A percentile compares a stretch with the other conserved stretches of the same genome.
phyloP scores from a whole-genome alignment of 1,139 yeast genomes.

The Saccharomyces hybrid region DNA sequence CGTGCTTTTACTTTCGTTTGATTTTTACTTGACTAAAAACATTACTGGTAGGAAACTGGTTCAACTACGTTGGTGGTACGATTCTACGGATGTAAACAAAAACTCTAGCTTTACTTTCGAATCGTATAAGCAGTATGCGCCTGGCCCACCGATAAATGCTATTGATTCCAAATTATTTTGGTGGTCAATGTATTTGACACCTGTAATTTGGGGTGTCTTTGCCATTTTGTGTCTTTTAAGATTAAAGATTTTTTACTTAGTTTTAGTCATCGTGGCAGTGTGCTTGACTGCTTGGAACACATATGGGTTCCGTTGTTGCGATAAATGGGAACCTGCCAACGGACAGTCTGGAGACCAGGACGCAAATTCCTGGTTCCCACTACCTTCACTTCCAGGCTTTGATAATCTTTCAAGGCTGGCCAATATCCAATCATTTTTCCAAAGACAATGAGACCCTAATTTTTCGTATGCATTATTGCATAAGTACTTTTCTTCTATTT shows the following conservation, averaged over 20 bases:
- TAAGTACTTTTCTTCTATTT: neutral
- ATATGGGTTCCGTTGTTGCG: slow-evolving; percentile 84
- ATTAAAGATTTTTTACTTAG: slow-evolving; percentile 66
- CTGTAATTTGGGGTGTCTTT: slow-evolving; percentile 64
- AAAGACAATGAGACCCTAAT: slow-evolving; percentile 6
- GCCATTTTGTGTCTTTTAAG: slow-evolving; percentile 73
- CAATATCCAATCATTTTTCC: slow-evolving; percentile 26
- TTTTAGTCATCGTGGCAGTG: slow-evolving; percentile 58
- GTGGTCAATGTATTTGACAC: slow-evolving; percentile 67
- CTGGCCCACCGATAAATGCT: slow-evolving; percentile 60
- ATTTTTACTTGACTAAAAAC: slow-evolving; percentile 90
- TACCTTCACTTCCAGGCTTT: slow-evolving; percentile 26
- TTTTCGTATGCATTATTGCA: neutral
- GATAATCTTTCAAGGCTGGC: slow-evolving; percentile 22
- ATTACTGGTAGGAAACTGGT: slow-evolving; percentile 83
- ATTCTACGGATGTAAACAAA: slow-evolving; percentile 33
- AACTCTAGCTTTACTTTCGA: slow-evolving; percentile 30
- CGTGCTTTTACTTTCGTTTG: slow-evolving; percentile 70
- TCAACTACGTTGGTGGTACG: slow-evolving; percentile 95
- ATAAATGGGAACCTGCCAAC: slow-evolving; percentile 44
- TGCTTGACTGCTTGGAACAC: slow-evolving; percentile 73
- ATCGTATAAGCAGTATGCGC: slow-evolving; percentile 29
- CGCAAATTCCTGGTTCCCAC: slow-evolving; percentile 24
- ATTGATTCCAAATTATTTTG: slow-evolving; percentile 87
- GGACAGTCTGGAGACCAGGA: slow-evolving; percentile 7